These are phyloP conservation scores for Exserohilum turcica DNA, from an alignment of 2,329 filamentous ascomycete species.

Conservation along the genomic window DNA sequence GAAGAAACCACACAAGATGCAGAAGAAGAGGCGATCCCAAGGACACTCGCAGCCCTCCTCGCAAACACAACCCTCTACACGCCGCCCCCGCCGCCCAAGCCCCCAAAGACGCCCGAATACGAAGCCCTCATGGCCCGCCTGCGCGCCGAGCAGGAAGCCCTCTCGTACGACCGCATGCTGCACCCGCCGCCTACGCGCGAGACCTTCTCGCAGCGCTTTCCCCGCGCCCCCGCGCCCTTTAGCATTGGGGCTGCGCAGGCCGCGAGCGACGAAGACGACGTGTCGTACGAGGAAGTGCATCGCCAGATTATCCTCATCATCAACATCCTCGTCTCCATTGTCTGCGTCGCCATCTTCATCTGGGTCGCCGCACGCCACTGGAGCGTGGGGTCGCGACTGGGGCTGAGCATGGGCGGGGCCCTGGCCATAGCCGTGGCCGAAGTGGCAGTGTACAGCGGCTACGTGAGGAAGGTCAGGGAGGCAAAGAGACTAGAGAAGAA, in stretches of 20 bases:
- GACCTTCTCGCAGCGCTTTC: constrained; percentile 65
- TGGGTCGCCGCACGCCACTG: constrained; percentile 81
- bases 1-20: not conserved
- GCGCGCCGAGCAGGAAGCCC: constrained; percentile 79
- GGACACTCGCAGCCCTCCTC: constrained; percentile 71
- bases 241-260: constrained; percentile 37
- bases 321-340: constrained; percentile 86
- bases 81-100: constrained; percentile 78
- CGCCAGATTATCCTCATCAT: constrained; percentile 83
- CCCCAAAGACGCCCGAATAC: constrained; percentile 73
- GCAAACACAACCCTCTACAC: constrained; percentile 73
- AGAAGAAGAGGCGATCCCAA: not conserved
- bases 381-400: constrained; percentile 71
- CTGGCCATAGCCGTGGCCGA: constrained; percentile 74
- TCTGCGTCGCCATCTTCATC: constrained; percentile 76
- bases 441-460: constrained; percentile 76
- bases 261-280: constrained; percentile 63
- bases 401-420: constrained; percentile 72
- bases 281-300: constrained; percentile 74
- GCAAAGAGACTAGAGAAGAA: constrained; percentile 67
- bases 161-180: constrained; percentile 80
- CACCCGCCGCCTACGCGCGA: constrained; percentile 63
- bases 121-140: constrained; percentile 85
- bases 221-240: constrained; percentile 58
- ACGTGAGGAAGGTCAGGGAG: constrained; percentile 71